Percentiles rank a stretch among this genome's conserved stretches.
phyloP scores from a whole-genome alignment of 306 rosid genomes.

The Pyrus communis region DNA sequence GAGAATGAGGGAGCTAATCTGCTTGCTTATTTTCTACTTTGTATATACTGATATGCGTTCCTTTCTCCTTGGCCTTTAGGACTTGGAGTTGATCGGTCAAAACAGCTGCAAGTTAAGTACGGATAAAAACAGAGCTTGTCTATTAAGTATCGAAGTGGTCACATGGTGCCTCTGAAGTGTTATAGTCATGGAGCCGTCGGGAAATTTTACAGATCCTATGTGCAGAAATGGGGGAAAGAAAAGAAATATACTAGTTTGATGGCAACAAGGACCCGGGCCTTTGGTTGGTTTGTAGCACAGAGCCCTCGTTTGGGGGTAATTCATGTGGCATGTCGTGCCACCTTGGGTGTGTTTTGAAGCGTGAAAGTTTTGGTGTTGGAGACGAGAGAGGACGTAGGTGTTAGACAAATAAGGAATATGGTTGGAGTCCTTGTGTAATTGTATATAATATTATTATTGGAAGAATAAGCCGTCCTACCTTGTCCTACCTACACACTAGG shows the following conservation, averaged over 20 bases:
- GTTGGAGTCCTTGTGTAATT: no score
- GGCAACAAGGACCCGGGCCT: conserved; percentile 97
- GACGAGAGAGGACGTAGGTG: conserved; percentile 32
- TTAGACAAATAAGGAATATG: no score
- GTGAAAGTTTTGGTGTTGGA: conserved; percentile 59
- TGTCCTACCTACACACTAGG: no score
- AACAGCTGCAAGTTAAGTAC: conserved; percentile 58
- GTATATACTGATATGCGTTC: conserved; percentile 9
- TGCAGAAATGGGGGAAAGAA: conserved; percentile 96
- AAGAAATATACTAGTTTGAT: conserved; percentile 81
- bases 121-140: conserved; percentile 82
- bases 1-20: no score
- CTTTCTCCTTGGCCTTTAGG: conserved; percentile 34
- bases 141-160: conserved; percentile 73
- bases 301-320: conserved; percentile 64
- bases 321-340: conserved; percentile 97
- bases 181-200: conserved; percentile 94
- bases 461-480: no score
- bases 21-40: background rate
- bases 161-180: conserved; percentile 66
- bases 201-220: conserved; percentile 87
- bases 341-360: conserved; percentile 88
- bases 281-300: conserved; percentile 85
- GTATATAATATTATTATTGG: no score
- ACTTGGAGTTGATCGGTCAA: conserved; percentile 41